Conservation (phyloP, 23 red algal genomes). For the Rhodosorus marinus region DNA sequence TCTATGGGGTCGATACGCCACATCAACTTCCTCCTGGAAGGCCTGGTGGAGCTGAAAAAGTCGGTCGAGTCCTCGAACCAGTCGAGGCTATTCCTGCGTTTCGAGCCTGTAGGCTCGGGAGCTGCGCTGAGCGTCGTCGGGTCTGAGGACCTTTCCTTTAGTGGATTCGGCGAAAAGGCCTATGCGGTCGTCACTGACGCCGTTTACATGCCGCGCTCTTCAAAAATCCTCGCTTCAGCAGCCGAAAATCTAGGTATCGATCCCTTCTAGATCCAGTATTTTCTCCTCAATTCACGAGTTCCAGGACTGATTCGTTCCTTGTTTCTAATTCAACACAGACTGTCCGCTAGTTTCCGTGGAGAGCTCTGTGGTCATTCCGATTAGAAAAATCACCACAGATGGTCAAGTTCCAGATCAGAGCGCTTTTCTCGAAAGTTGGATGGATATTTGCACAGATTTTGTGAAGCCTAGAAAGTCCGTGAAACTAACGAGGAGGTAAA, state of each 20-base stretch:
- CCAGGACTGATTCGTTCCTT: no score
- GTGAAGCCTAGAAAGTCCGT: not conserved
- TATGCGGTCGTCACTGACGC: conserved; percentile 11
- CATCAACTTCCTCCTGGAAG: conserved; percentile 13
- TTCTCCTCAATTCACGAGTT: no score
- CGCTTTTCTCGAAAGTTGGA: not conserved
- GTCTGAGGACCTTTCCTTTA: not conserved
- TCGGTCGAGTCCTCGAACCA: not conserved
- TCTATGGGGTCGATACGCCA: conserved; percentile 4
- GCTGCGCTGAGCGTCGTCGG: not conserved
- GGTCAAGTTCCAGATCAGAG: not conserved
- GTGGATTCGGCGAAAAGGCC: conserved; percentile 2
- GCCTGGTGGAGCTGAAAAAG: conserved; percentile 6
- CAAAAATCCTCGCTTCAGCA: conserved; percentile 1
- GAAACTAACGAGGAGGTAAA: no score
- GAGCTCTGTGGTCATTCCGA: conserved; percentile 3
- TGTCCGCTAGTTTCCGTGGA: conserved; percentile 2
- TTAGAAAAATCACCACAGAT: not conserved
- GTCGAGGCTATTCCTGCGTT: no score
- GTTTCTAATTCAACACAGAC: no score
- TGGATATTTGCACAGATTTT: not conserved
- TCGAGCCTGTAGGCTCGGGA: not conserved
- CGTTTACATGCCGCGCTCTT: not conserved
- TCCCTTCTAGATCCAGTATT: conserved; percentile 3
- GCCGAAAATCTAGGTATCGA: conserved; percentile 5